A percentile compares a stretch with the other conserved stretches of the same genome.
These are phyloP conservation scores for Harrya chromipes DNA, from an alignment of 768 basidiomycete genomes.

Conservation along the genomic window DNA sequence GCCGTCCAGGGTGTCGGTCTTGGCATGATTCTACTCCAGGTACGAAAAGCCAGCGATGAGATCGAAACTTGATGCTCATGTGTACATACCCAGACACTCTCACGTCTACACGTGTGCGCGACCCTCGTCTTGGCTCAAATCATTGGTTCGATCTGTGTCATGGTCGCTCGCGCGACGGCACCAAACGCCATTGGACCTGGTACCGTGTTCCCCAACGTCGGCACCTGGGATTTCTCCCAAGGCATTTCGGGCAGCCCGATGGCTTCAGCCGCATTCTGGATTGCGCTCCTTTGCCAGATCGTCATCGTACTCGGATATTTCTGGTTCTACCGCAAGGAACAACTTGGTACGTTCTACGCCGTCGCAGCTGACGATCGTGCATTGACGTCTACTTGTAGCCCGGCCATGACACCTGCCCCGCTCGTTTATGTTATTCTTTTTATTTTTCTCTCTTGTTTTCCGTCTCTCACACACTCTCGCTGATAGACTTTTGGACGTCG, in stretches of 20 bases:
- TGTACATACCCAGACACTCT: conserved; percentile 56
- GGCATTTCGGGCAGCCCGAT: conserved; percentile 76
- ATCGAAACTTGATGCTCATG: neutral
- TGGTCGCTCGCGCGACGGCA: conserved; percentile 88
- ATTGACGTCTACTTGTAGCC: conserved; percentile 8
- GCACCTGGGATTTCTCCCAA: conserved; percentile 82
- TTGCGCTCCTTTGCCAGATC: conserved; percentile 75
- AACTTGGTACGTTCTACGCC: conserved; percentile 56
- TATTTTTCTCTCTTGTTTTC: neutral
- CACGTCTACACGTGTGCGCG: conserved; percentile 90
- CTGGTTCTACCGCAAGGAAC: conserved; percentile 97
- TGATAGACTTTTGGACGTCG: too few relatives aligned
- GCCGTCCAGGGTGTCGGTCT: conserved; percentile 93
- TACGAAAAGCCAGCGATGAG: conserved; percentile 2
- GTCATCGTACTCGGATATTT: conserved; percentile 90
- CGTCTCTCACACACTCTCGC: neutral
- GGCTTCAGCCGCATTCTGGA: conserved; percentile 85
- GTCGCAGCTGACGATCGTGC: neutral
- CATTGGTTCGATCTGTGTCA: conserved; percentile 86
- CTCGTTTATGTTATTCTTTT: neutral
- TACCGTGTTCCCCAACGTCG: conserved; percentile 88
- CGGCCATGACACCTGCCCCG: conserved; percentile 18
- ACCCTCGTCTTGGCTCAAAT: conserved; percentile 89
- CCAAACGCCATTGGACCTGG: conserved; percentile 88
- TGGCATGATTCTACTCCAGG: conserved; percentile 84